phyloP scores from a whole-genome alignment of 768 basidiomycete species.

The Pleurotus ostreatus region DNA sequence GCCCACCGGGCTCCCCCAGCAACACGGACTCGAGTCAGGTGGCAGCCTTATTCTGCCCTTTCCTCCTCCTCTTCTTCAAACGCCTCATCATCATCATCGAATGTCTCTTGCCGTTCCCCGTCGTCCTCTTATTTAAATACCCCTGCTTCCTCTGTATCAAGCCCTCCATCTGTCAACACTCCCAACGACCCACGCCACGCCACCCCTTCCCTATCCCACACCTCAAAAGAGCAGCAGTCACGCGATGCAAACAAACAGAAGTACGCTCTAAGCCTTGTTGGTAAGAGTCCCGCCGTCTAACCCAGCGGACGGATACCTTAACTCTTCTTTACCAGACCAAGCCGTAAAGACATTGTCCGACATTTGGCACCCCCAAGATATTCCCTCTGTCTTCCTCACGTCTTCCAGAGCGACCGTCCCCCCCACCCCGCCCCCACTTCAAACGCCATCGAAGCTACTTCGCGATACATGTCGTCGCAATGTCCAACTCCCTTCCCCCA shows the following conservation, averaged over 20 bases:
- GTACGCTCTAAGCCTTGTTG: slow-evolving; percentile 65
- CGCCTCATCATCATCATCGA: not conserved
- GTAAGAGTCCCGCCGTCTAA: slow-evolving; percentile 36
- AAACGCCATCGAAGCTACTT: slow-evolving; percentile 1
- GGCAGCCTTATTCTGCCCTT: slow-evolving; percentile 72
- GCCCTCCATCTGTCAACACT: slow-evolving; percentile 35
- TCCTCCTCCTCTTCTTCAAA: slow-evolving; percentile 34
- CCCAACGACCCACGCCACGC: slow-evolving; percentile 29
- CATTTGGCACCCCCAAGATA: slow-evolving; percentile 77
- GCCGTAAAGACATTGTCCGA: slow-evolving; percentile 73
- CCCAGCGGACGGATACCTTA: slow-evolving; percentile 11
- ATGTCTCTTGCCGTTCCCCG: slow-evolving; percentile 33
- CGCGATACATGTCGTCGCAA: slow-evolving; percentile 20
- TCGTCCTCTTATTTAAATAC: slow-evolving; percentile 48
- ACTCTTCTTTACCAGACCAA: slow-evolving; percentile 50
- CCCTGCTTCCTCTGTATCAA: slow-evolving; percentile 50
- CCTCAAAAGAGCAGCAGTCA: slow-evolving; percentile 26
- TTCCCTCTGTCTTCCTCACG: slow-evolving; percentile 53
- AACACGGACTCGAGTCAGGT: slow-evolving; percentile 65
- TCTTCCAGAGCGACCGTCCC: slow-evolving; percentile 26
- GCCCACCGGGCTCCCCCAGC: slow-evolving; percentile 71
- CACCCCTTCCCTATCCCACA: slow-evolving; percentile 23
- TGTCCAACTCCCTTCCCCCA: slow-evolving; percentile 48
- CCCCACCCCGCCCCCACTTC: slow-evolving; percentile 11
- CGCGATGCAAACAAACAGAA: slow-evolving; percentile 34